phyloP scores from a whole-genome alignment of 2,329 filamentous ascomycete species.

The Colletotrichum trifolii region DNA sequence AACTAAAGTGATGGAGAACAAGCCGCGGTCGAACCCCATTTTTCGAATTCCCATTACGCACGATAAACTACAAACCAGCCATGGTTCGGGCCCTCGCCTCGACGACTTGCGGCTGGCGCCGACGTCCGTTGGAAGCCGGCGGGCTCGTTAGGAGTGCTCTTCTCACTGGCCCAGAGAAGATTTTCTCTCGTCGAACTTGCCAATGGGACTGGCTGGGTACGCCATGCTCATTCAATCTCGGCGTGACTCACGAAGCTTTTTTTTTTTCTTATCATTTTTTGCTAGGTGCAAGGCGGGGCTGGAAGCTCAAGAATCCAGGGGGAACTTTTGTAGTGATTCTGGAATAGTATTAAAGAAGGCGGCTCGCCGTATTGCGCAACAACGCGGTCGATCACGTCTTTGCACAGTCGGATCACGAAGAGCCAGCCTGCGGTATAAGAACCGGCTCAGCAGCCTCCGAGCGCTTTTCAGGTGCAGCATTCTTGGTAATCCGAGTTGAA shows the following conservation, averaged over 20 bases:
- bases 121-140: slow-evolving; percentile 29
- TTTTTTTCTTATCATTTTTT: no score
- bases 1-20: neutral
- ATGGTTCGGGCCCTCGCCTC: no score
- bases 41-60: slow-evolving; percentile 15
- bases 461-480: no score
- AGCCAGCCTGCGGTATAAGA: neutral
- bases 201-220: slow-evolving; percentile 3
- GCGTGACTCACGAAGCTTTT: slow-evolving; percentile 12
- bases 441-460: neutral
- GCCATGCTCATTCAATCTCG: slow-evolving; percentile 1
- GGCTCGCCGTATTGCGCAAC: slow-evolving; percentile 1
- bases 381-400: slow-evolving; percentile 7
- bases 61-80: neutral
- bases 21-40: neutral
- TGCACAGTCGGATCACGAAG: neutral
- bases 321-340: neutral
- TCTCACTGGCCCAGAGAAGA: neutral
- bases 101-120: slow-evolving; percentile 17
- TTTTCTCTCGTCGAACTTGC: neutral
- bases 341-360: slow-evolving; percentile 7
- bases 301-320: neutral
- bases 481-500: neutral
- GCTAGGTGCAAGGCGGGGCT: slow-evolving; percentile 15
- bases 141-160: neutral